Conservation (phyloP, 345 rosid species). For the Eucalyptus urophylla region DNA sequence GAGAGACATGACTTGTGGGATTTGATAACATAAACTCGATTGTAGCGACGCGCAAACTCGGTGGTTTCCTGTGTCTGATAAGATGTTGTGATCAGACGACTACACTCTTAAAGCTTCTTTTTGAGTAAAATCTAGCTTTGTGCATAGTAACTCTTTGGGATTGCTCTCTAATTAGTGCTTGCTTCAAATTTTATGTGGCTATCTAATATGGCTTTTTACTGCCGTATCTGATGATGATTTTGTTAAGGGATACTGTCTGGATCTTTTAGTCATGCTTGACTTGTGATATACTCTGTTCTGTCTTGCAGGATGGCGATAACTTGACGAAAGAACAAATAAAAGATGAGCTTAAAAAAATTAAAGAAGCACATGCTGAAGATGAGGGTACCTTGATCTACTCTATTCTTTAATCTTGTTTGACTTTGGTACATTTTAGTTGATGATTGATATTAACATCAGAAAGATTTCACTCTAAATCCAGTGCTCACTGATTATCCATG, state of each 20-base stretch:
- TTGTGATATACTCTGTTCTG: not conserved
- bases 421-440: not conserved
- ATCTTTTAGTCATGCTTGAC: not conserved
- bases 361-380: slow-evolving; percentile 85
- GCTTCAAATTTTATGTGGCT: not conserved
- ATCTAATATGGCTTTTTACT: not conserved
- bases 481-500: not conserved
- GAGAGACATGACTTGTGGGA: not conserved
- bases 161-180: not conserved
- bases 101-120: not conserved
- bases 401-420: not conserved
- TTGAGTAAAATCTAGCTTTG: not conserved
- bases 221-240: not conserved
- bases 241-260: not conserved
- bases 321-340: slow-evolving; percentile 76
- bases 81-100: not conserved
- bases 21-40: not conserved
- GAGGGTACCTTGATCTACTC: slow-evolving; percentile 39
- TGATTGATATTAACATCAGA: not conserved
- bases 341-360: slow-evolving; percentile 66
- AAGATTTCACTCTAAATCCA: not conserved
- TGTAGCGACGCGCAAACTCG: not conserved
- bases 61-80: not conserved
- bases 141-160: not conserved
- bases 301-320: slow-evolving; percentile 67